Conservation (phyloP, 345 rosid species). For the Salix purpurea region DNA sequence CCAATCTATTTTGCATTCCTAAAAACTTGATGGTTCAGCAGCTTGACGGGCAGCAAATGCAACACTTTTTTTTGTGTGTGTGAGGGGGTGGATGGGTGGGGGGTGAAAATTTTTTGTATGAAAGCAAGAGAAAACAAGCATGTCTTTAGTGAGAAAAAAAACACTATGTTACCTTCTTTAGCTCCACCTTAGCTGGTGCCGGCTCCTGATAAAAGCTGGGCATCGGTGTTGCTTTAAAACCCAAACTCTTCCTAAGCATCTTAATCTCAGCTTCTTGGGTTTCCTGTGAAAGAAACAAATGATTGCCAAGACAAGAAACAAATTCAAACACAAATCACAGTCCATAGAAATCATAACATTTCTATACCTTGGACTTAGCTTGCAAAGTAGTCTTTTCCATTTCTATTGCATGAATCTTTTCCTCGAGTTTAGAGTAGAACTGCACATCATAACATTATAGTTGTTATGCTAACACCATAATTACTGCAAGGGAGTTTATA, state of each 20-base stretch:
- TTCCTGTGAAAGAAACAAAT: conserved; percentile 49
- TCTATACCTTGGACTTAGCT: conserved; percentile 80
- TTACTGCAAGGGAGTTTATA: not conserved
- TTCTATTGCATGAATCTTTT: conserved; percentile 94
- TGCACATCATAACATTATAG: conserved; percentile 28
- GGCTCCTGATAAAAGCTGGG: conserved; percentile 98
- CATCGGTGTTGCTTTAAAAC: conserved; percentile 97
- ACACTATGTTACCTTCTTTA: conserved; percentile 65
- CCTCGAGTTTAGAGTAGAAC: conserved; percentile 96
- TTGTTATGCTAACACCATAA: conserved; percentile 2
- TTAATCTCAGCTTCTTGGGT: conserved; percentile 93
- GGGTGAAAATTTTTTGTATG: not conserved
- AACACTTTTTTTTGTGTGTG: not conserved
- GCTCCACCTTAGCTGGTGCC: conserved; percentile 70
- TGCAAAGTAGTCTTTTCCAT: conserved; percentile 68
- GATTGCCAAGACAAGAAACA: not conserved
- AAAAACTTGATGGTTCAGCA: not conserved
- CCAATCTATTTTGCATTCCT: not conserved
- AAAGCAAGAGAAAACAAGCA: not conserved
- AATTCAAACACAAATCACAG: not conserved
- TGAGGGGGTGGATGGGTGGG: too few species aligned
- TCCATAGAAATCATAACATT: not conserved
- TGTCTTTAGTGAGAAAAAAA: conserved; percentile 4
- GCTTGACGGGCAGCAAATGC: not conserved
- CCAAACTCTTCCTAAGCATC: conserved; percentile 84